Conservation (phyloP, 148 eudicot species). For the Vaccinium myrtillus region DNA sequence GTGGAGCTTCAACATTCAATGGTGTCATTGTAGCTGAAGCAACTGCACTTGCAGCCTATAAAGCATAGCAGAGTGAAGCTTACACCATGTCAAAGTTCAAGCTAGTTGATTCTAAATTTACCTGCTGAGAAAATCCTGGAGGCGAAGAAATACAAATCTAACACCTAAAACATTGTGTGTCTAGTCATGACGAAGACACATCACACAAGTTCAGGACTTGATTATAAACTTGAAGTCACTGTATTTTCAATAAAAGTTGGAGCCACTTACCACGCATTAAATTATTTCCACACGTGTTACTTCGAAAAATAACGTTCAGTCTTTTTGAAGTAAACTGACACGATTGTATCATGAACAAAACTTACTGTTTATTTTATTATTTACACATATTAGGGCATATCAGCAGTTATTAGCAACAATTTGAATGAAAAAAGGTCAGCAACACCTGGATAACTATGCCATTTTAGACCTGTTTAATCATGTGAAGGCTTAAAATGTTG, state of each 20-base stretch:
- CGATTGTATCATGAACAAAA: too few relatives aligned
- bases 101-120: neutral
- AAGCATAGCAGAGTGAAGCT: constrained; percentile 5
- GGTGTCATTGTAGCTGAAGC: constrained; percentile 93
- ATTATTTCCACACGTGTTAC: neutral
- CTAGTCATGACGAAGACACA: neutral
- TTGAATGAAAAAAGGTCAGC: neutral
- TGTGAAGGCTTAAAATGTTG: neutral
- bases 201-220: neutral
- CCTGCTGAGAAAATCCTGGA: neutral
- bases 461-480: constrained; percentile 3
- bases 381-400: neutral
- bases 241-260: neutral
- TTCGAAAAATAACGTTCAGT: neutral
- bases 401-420: neutral
- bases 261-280: neutral
- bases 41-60: constrained; percentile 79
- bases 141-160: neutral
- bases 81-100: neutral
- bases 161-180: neutral
- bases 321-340: neutral
- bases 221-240: neutral
- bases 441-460: neutral
- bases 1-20: constrained; percentile 64
- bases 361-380: too few relatives aligned